phyloP scores from a whole-genome alignment of 306 rosid genomes.

The Lupinus albus region DNA sequence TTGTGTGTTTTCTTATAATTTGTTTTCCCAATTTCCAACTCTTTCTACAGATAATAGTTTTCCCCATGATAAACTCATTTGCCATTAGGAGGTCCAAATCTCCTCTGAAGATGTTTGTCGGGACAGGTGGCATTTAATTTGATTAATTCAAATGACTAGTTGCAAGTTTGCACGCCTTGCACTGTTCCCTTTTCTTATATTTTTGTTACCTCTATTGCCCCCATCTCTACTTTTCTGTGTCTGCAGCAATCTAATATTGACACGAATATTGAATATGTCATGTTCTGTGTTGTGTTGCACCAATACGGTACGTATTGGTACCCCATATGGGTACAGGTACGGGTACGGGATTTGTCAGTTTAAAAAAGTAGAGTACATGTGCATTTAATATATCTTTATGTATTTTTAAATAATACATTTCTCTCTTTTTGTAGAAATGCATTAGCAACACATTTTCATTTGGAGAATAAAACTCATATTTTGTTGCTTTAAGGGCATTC shows the following conservation, averaged over 20 bases:
- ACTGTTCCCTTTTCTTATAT: background rate
- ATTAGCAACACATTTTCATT: too few relatives aligned
- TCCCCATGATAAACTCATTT: background rate
- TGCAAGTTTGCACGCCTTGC: background rate
- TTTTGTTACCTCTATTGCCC: background rate
- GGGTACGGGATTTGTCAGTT: too few relatives aligned
- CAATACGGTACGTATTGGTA: too few relatives aligned
- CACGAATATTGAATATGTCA: conserved; percentile 5
- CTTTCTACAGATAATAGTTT: background rate
- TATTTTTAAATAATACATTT: too few relatives aligned
- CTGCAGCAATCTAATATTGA: conserved; percentile 11
- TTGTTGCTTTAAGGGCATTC: too few relatives aligned
- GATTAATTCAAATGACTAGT: background rate
- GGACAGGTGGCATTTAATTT: background rate
- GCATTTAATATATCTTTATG: too few relatives aligned
- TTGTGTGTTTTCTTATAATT: background rate
- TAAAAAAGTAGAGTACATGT: too few relatives aligned
- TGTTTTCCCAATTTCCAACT: background rate
- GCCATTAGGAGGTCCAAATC: background rate
- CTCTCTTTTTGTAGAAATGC: too few relatives aligned
- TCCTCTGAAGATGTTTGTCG: background rate
- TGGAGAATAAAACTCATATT: too few relatives aligned
- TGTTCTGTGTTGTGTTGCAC: background rate
- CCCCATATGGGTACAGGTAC: too few relatives aligned
- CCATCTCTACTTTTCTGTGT: background rate